Percentiles rank a stretch among this genome's conserved stretches.
phyloP scores from a whole-genome alignment of 306 rosid species.

The Vicia villosa region DNA sequence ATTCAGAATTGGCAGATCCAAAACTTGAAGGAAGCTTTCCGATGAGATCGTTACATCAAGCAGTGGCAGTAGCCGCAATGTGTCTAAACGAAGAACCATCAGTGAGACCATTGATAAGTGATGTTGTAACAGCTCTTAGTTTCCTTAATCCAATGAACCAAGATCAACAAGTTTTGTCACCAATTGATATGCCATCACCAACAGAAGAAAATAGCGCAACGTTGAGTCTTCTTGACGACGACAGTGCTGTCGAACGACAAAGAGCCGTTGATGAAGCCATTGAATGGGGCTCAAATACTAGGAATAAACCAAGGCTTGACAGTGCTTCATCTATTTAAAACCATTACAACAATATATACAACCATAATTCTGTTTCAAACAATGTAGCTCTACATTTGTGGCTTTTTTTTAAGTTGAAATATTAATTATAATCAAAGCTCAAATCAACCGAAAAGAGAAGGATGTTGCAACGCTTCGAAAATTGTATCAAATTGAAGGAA shows the following conservation, averaged over 20 bases:
- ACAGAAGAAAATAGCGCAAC: not conserved
- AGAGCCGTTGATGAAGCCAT: slow-evolving; percentile 87
- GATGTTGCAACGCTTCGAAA: too few relatives aligned
- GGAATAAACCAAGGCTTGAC: slow-evolving; percentile 41
- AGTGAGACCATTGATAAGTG: slow-evolving; percentile 75
- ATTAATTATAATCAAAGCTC: too few relatives aligned
- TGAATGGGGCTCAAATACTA: slow-evolving; percentile 74
- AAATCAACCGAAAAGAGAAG: too few relatives aligned
- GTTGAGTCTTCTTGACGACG: slow-evolving; percentile 37
- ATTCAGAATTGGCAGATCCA: slow-evolving; percentile 68
- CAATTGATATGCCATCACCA: slow-evolving; percentile 42
- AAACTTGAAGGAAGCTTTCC: slow-evolving; percentile 55
- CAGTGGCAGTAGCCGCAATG: slow-evolving; percentile 96
- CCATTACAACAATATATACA: not conserved
- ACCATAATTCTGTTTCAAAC: not conserved
- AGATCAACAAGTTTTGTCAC: slow-evolving; percentile 10
- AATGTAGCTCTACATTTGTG: not conserved
- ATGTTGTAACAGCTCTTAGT: slow-evolving; percentile 87
- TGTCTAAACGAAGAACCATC: slow-evolving; percentile 83
- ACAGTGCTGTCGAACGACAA: slow-evolving; percentile 52
- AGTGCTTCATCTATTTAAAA: slow-evolving; percentile 53
- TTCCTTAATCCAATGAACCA: slow-evolving; percentile 42
- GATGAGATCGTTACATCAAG: slow-evolving; percentile 68
- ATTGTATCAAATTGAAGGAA: too few relatives aligned
- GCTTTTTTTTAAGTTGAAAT: not conserved